phyloP scores from a whole-genome alignment of 2,329 filamentous ascomycete genomes.

The Aspergillus viridinutans region DNA sequence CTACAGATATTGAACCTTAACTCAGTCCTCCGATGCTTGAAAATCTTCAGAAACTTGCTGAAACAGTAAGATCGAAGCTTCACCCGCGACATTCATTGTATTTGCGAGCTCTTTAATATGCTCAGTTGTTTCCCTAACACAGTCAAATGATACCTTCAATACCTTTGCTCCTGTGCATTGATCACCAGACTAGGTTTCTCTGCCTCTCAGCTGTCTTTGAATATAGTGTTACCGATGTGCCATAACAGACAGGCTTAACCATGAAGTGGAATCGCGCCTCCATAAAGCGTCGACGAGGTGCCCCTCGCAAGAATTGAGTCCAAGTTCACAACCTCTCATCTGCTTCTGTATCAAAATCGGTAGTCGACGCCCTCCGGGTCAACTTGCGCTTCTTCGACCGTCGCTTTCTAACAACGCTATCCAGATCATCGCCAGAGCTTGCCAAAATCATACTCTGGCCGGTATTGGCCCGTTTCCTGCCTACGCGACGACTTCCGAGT shows the following conservation, averaged over 20 bases:
- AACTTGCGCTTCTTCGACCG: constrained; percentile 25
- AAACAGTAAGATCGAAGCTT: not conserved
- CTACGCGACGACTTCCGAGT: not conserved
- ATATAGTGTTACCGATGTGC: not conserved
- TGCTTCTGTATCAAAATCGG: constrained; percentile 20
- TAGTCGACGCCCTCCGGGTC: constrained; percentile 14
- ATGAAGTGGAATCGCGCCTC: not conserved
- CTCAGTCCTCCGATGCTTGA: not conserved
- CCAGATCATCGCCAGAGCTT: constrained; percentile 22
- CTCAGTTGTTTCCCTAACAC: not conserved
- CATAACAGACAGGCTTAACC: not conserved
- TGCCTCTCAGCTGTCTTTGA: not conserved
- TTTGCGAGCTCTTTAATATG: not conserved
- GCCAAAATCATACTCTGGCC: constrained; percentile 14
- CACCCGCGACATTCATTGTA: not conserved
- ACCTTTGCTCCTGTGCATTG: not conserved
- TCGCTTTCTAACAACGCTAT: constrained; percentile 15
- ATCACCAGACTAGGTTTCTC: not conserved
- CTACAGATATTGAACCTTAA: not conserved
- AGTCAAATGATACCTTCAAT: not conserved
- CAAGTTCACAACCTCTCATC: constrained; percentile 10
- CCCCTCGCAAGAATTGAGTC: not conserved
- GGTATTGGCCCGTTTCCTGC: constrained; percentile 20
- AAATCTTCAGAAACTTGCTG: not conserved
- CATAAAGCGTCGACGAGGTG: not conserved